Base-by-base conservation (phyloP, 1,139 yeast genomes). In the Candida sanyaensis region DNA sequence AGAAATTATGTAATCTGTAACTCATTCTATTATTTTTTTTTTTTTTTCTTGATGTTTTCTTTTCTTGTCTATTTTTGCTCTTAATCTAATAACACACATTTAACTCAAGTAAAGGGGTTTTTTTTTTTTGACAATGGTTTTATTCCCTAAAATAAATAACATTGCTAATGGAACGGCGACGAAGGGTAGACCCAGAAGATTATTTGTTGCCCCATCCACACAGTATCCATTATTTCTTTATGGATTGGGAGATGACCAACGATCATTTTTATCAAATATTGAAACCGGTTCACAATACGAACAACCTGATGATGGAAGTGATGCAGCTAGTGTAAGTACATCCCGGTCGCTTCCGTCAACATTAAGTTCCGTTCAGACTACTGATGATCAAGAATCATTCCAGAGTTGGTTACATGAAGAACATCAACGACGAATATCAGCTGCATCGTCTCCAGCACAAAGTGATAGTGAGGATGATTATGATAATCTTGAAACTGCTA, bases 151-250 rank as follows among this genome's bases (percentile, higher is more conserved):
- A 10, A 73, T 75, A 44, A 75, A 75, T 54, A 65, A 66, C 52
- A 63, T 75, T 42, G 77, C 78, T 41, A 73, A 72, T 8, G 59
- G 58, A 2, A 71, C 70, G 6, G 50, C 69, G 23, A 69, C 75
- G 6, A 71, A 71, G 24, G 73, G 73, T 29, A 61, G 78, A 45
- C 62, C 79, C 48, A 62, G 80, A 50, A 63, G 77, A 43, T 58
- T 76, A 24, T 86, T 81, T 61, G 78, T 86, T n/a, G 89, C 90
- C 1, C 90, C 91, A 0, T 81, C 88, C 40, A 85, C 88, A 1
- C 78, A 81, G 55, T 78, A 80, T 45, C 91, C 91, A 1, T 65
- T 86, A 46, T 86, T 86, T 55, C 71, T 76, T 39, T 85, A 85
- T 60, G 86, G 84, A 36, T 77, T 71, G 24, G 83, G 79, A 12